Base-by-base conservation (phyloP, 2,329 filamentous ascomycete species). In the Stachybotrys elegans region DNA sequence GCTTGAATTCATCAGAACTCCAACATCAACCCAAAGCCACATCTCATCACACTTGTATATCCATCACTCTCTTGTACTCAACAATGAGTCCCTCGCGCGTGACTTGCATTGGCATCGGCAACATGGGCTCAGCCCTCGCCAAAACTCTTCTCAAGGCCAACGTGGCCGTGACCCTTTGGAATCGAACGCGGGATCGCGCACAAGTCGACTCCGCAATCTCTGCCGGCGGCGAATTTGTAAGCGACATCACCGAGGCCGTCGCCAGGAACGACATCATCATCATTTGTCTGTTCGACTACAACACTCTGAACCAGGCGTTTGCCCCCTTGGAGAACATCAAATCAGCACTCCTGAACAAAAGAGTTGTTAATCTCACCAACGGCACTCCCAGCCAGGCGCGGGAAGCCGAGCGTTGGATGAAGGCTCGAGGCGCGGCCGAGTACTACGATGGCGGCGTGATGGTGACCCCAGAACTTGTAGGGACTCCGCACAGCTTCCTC, bases 391-490 rank as follows among this genome's bases (percentile, higher is more conserved):
- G 23, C 14, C 38, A 40, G 38, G 22, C 23, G 8, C 38, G 38
- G n/a, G 45, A 51, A 3, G 51, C 55, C 44, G 46, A 50, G 7
- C n/a, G 25, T 1, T 46, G 44, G 35, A 34, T 56, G 27, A 48
- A 47, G 23, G 17, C 25, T 12, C 40, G 45, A 21, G 50, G 51
- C 5, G 51, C 1, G 25, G 25, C 19, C 13, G 22, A 25, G 11
- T 60, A 58, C 44, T 51, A 57, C 22, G 59, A 61, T 49, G 58
- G 59, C 35, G 57, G 51, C 25, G 51, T 60, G 43, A 58, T 60
- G 55, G 56, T 57, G 4, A 56, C 56, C 3, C 57, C 57, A 22
- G 48, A 56, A 36, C 47, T 60, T 29, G 49, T 60, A 12, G 57
- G 56, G 32, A 52, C 46, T 11, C 48, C 51, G 2, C 47, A 54